Evolutionary conservation across 768 basidiomycete species (phyloP).

Genomic region (Leccinellum rugosiceps): DNA sequence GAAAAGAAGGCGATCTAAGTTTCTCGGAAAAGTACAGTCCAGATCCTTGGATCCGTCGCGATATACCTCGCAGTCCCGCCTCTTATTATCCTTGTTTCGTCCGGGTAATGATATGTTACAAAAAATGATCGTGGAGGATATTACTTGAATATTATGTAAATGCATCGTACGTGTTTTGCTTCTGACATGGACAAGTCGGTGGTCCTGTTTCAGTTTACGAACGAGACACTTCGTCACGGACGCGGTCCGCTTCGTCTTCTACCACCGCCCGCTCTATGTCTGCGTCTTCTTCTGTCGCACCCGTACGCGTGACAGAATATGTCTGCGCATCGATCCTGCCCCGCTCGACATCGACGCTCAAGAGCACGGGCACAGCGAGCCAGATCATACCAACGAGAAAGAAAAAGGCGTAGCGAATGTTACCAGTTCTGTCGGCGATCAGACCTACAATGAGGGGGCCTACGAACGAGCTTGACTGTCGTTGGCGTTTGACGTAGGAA

Average conservation of each 20-base stretch:
- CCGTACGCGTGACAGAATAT: constrained; percentile 21
- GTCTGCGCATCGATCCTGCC: constrained; percentile 54
- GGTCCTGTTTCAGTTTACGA: neutral
- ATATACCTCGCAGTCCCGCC: neutral
- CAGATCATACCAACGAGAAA: constrained; percentile 84
- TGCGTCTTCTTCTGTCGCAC: neutral
- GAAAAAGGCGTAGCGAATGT: constrained; percentile 89
- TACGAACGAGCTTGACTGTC: constrained; percentile 84
- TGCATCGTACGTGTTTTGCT: too few relatives aligned
- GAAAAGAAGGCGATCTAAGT: constrained; percentile 22
- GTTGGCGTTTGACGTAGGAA: neutral
- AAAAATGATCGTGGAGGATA: neutral
- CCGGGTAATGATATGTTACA: neutral
- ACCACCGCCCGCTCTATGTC: neutral
- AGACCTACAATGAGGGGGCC: constrained; percentile 88
- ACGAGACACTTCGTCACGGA: neutral
- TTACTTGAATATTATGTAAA: too few relatives aligned
- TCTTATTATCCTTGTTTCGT: neutral
- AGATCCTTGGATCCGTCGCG: neutral
- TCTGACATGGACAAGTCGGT: neutral
- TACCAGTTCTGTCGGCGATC: constrained; percentile 85
- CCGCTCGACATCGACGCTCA: constrained; percentile 61
- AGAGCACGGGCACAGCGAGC: constrained; percentile 73
- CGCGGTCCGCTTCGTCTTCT: neutral
- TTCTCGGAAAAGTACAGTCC: neutral